Percentiles rank a stretch among this genome's conserved stretches.
phyloP scores from a whole-genome alignment of 305 asterid genomes.

The Rubia tinctorum region DNA sequence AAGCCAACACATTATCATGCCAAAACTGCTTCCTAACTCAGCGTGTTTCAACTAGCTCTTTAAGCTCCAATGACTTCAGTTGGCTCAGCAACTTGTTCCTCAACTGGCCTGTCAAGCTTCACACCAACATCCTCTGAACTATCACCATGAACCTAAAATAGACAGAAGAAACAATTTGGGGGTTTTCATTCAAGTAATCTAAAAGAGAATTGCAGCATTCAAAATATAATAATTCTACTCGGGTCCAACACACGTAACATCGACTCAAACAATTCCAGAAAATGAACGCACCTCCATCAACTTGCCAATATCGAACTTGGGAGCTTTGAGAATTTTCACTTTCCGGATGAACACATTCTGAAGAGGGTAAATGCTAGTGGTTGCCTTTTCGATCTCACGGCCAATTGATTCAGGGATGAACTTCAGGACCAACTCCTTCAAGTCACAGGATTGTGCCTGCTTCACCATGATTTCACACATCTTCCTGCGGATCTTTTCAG shows the following conservation, averaged over 20 bases:
- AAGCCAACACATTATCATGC: not conserved
- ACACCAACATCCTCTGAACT: constrained; percentile 32
- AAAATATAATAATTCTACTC: not conserved
- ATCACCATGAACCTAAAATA: constrained; percentile 29
- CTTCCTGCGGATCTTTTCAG: constrained; percentile 62
- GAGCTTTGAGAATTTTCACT: constrained; percentile 87
- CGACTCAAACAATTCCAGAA: not conserved
- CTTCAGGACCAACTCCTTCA: constrained; percentile 76
- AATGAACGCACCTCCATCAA: constrained; percentile 59
- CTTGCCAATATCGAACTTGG: constrained; percentile 84
- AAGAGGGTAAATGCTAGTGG: constrained; percentile 80
- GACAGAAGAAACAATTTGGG: not conserved
- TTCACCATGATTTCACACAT: constrained; percentile 82
- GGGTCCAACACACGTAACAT: too few species aligned
- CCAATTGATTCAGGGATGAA: constrained; percentile 89
- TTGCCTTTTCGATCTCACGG: constrained; percentile 86
- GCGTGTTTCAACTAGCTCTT: not conserved
- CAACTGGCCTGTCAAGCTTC: constrained; percentile 31
- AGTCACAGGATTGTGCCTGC: constrained; percentile 71
- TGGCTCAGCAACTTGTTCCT: constrained; percentile 23
- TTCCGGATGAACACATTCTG: constrained; percentile 81
- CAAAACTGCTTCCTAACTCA: not conserved
- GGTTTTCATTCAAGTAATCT: not conserved
- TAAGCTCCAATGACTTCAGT: constrained; percentile 30
- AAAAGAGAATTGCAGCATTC: not conserved